These are phyloP conservation scores for Suhomyces sp. DNA, from an alignment of 805 yeast genomes.

Conservation along the genomic window DNA sequence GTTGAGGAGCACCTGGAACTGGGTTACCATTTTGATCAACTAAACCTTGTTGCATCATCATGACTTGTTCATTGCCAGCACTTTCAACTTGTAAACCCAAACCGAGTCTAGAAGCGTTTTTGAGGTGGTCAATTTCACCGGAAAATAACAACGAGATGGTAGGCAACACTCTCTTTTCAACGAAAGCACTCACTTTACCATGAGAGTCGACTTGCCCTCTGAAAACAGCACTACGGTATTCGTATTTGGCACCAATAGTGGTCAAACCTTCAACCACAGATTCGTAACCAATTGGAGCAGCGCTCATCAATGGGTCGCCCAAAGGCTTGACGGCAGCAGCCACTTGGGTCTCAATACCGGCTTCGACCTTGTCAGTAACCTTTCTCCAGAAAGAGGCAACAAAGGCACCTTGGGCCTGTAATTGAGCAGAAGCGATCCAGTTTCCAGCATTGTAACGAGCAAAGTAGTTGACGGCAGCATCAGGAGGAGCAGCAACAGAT, in stretches of 20 bases:
- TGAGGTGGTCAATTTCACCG: constrained; percentile 87
- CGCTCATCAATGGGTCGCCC: constrained; percentile 70
- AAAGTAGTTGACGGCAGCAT: constrained; percentile 84
- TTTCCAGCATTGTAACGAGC: constrained; percentile 84
- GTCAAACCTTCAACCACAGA: constrained; percentile 89
- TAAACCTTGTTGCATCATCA: constrained; percentile 87
- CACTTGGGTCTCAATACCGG: constrained; percentile 84
- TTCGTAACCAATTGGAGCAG: constrained; percentile 75
- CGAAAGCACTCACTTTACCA: constrained; percentile 87
- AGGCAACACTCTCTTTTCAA: constrained; percentile 92
- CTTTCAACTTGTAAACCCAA: constrained; percentile 94
- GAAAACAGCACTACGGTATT: constrained; percentile 93
- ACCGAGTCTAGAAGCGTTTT: constrained; percentile 73
- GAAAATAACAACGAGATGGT: constrained; percentile 83
- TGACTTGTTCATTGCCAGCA: constrained; percentile 89
- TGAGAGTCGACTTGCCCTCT: constrained; percentile 90
- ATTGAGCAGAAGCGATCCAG: constrained; percentile 93
- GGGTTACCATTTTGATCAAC: constrained; percentile 84
- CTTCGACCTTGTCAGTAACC: constrained; percentile 90
- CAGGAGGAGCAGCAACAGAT: constrained; percentile 68
- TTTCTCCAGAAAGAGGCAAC: constrained; percentile 92
- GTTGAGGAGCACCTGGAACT: constrained; percentile 72
- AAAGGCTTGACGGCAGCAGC: constrained; percentile 75
- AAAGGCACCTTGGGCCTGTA: constrained; percentile 89
- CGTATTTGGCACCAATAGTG: constrained; percentile 94